phyloP scores from a whole-genome alignment of 2,329 filamentous ascomycete genomes.

The Hymenoscyphus salicellus region DNA sequence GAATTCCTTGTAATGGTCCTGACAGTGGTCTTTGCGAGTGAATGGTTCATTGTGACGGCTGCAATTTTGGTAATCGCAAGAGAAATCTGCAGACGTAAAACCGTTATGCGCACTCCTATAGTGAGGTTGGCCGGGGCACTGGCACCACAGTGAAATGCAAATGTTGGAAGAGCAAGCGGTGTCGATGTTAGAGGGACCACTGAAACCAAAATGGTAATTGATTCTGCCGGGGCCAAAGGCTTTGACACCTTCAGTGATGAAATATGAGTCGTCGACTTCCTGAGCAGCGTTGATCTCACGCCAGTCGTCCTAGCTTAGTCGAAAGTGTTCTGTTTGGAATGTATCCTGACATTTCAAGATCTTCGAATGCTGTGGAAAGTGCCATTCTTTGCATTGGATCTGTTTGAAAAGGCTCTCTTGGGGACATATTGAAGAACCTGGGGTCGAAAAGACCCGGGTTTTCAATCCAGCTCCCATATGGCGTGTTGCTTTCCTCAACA shows the following conservation, averaged over 20 bases:
- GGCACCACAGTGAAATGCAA: too few species aligned
- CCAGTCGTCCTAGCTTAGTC: conserved; percentile 44
- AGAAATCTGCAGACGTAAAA: too few species aligned
- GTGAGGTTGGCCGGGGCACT: too few species aligned
- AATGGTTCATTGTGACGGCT: conserved; percentile 38
- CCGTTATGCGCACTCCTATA: too few species aligned
- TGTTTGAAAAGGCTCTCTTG: conserved; percentile 72
- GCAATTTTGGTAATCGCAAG: conserved; percentile 36
- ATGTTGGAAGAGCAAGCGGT: conserved; percentile 44
- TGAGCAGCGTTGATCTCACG: conserved; percentile 35
- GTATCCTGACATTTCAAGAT: conserved; percentile 76
- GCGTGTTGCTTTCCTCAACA: conserved; percentile 75
- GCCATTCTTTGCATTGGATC: conserved; percentile 68
- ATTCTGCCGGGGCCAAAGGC: conserved; percentile 38
- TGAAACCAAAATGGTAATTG: conserved; percentile 44
- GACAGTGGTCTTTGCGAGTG: conserved; percentile 46
- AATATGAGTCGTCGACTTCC: conserved; percentile 35
- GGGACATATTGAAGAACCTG: conserved; percentile 81
- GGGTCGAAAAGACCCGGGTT: conserved; percentile 74
- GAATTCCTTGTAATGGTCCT: conserved; percentile 47
- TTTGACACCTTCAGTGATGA: conserved; percentile 33
- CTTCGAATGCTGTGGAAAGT: conserved; percentile 73
- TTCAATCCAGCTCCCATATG: conserved; percentile 67
- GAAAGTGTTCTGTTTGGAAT: conserved; percentile 43
- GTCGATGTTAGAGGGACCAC: conserved; percentile 42